Conservation (phyloP, 345 rosid genomes). For the Sonneratia caseolaris region DNA sequence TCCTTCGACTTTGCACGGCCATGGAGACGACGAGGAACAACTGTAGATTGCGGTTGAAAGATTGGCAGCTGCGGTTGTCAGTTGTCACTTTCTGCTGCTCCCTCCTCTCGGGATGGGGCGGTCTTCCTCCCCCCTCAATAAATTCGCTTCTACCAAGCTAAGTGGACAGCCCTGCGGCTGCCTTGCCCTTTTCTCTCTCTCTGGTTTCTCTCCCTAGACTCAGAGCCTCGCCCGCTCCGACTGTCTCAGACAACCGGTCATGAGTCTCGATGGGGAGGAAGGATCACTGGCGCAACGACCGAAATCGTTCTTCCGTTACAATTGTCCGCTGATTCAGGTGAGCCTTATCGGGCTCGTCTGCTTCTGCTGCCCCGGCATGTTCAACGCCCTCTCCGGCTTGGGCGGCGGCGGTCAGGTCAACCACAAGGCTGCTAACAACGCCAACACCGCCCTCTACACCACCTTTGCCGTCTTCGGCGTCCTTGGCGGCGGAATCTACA, state of each 20-base stretch:
- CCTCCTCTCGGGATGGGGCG: too few relatives aligned
- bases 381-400: constrained; percentile 93
- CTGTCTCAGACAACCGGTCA: not conserved
- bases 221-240: not conserved
- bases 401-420: constrained; percentile 92
- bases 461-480: constrained; percentile 51
- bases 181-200: too few relatives aligned
- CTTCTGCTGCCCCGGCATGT: constrained; percentile 96
- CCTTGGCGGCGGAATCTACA: constrained; percentile 57
- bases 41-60: too few relatives aligned
- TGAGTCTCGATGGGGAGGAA: constrained; percentile 13
- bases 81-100: too few relatives aligned
- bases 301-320: constrained; percentile 38
- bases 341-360: constrained; percentile 72
- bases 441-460: constrained; percentile 69
- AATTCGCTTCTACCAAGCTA: too few relatives aligned
- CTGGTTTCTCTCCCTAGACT: not conserved
- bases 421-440: constrained; percentile 70
- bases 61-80: too few relatives aligned
- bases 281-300: constrained; percentile 11
- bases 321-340: constrained; percentile 71
- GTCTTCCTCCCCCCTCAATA: too few relatives aligned
- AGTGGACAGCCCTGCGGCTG: too few relatives aligned
- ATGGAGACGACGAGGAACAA: too few relatives aligned
- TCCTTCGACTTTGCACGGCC: too few relatives aligned